These are phyloP conservation scores for Penicillium olsonii DNA, from an alignment of 2,329 filamentous ascomycete genomes.

Conservation along the genomic window DNA sequence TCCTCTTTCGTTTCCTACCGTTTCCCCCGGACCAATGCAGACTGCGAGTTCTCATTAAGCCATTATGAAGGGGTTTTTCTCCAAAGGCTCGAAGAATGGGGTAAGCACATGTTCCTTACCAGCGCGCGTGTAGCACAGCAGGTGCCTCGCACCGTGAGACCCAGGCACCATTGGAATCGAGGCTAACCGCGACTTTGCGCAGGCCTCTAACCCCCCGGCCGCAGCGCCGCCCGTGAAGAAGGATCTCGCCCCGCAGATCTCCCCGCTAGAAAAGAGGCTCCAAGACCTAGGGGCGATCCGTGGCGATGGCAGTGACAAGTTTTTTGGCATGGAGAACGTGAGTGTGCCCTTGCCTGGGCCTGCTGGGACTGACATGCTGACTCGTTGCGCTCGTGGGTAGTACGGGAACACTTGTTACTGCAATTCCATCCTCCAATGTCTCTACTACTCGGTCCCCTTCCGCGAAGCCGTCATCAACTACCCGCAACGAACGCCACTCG, in stretches of 20 bases:
- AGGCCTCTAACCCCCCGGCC: slow-evolving; percentile 52
- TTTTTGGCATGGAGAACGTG: slow-evolving; percentile 98
- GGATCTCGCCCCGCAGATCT: slow-evolving; percentile 58
- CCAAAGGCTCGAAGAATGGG: slow-evolving; percentile 42
- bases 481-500: slow-evolving; percentile 69
- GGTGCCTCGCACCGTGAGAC: slow-evolving; percentile 13
- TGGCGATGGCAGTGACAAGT: slow-evolving; percentile 91
- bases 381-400: slow-evolving; percentile 50
- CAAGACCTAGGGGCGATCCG: slow-evolving; percentile 77
- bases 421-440: slow-evolving; percentile 95
- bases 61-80: slow-evolving; percentile 44
- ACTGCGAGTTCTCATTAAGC: slow-evolving; percentile 24
- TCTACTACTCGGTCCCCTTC: slow-evolving; percentile 94
- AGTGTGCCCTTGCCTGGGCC: slow-evolving; percentile 39
- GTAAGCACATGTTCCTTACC: slow-evolving; percentile 26
- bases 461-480: slow-evolving; percentile 93
- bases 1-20: not conserved
- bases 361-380: slow-evolving; percentile 18
- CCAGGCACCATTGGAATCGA: slow-evolving; percentile 8
- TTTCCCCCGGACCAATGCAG: slow-evolving; percentile 25
- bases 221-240: slow-evolving; percentile 57
- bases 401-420: slow-evolving; percentile 99
- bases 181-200: slow-evolving; percentile 21
- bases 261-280: slow-evolving; percentile 72
- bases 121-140: slow-evolving; percentile 22